Conservation (phyloP, 352 stramenopile species). For the Phytophthora sp. region DNA sequence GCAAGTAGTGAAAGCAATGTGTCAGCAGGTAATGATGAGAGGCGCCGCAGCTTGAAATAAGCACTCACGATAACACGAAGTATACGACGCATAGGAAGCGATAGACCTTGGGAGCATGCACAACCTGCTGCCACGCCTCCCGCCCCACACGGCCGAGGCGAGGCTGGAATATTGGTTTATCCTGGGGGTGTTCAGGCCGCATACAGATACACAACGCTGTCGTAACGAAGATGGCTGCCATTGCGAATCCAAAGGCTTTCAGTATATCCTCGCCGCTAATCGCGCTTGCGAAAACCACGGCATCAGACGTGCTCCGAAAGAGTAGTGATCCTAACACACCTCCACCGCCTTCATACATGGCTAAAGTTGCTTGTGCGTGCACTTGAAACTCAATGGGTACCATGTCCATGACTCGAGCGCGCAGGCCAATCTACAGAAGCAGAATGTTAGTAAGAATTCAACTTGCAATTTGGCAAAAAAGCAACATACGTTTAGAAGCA, state of each 20-base stretch:
- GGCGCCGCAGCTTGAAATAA: too few relatives aligned
- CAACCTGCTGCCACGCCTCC: constrained; percentile 67
- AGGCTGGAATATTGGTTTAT: constrained; percentile 55
- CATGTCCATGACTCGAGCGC: constrained; percentile 78
- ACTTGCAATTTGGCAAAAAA: background rate
- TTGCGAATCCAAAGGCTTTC: constrained; percentile 61
- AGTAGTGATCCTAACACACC: constrained; percentile 63
- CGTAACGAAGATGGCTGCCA: constrained; percentile 55
- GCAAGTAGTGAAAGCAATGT: too few relatives aligned
- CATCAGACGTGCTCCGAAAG: constrained; percentile 68
- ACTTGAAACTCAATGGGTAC: constrained; percentile 81
- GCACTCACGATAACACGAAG: constrained; percentile 77
- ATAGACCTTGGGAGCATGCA: constrained; percentile 68
- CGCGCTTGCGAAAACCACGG: constrained; percentile 74
- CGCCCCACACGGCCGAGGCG: constrained; percentile 57
- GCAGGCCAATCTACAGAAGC: constrained; percentile 58
- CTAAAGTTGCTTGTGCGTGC: constrained; percentile 69
- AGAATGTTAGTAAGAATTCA: background rate
- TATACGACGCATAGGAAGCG: constrained; percentile 73
- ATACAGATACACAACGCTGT: constrained; percentile 62
- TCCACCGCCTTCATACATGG: constrained; percentile 74
- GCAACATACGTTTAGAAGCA: constrained; percentile 60
- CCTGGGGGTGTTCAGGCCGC: constrained; percentile 66
- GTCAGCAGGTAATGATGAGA: too few relatives aligned
- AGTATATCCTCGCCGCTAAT: constrained; percentile 73